phyloP scores from a whole-genome alignment of 306 rosid genomes.

The Alnus rubra region DNA sequence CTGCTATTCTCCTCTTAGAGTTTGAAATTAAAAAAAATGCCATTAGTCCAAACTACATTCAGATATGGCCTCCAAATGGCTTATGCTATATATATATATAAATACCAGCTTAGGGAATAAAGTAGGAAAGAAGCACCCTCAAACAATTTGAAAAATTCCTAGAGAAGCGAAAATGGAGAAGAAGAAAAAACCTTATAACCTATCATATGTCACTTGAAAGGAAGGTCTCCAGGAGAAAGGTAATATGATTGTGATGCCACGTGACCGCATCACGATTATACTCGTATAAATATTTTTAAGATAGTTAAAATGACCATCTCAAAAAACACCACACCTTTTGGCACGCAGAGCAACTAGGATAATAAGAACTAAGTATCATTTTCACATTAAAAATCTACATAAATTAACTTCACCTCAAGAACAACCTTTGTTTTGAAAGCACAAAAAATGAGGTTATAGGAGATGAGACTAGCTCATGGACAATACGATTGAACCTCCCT shows the following conservation, averaged over 20 bases:
- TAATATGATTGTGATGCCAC: neutral
- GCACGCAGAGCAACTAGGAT: neutral
- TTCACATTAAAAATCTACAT: neutral
- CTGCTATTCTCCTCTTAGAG: neutral
- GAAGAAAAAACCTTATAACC: neutral
- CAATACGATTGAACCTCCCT: neutral
- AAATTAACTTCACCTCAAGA: too few species aligned
- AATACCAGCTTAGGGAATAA: neutral
- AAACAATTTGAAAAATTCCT: neutral
- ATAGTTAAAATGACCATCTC: neutral
- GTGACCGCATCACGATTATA: neutral
- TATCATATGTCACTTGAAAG: slow-evolving; percentile 2
- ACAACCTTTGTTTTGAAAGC: neutral
- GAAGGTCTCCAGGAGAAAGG: neutral
- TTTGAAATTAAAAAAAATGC: neutral
- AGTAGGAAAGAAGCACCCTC: neutral
- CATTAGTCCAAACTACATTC: neutral
- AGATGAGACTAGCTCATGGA: neutral
- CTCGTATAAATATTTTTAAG: neutral
- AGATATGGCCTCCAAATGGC: neutral
- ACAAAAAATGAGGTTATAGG: neutral
- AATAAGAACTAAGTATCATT: too few species aligned
- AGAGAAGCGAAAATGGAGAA: neutral
- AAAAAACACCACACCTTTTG: neutral
- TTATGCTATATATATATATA: neutral